Percentiles rank a stretch among this genome's conserved stretches.
These are phyloP conservation scores for Microbotryum saponariae DNA, from an alignment of 1,284 basidiomycete species.

Conservation along the genomic window DNA sequence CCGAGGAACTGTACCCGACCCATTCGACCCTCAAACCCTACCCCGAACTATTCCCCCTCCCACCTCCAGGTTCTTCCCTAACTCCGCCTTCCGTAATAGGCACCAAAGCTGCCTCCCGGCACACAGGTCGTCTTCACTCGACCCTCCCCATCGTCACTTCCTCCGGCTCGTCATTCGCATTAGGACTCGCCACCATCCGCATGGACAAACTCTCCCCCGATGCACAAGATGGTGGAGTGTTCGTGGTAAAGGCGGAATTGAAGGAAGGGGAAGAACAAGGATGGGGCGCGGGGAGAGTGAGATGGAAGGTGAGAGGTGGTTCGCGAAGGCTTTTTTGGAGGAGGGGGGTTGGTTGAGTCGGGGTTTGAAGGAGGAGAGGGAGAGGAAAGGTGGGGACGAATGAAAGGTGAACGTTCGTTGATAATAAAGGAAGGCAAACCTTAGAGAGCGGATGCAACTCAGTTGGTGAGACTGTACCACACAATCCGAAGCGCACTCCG, in stretches of 20 bases:
- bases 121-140: slow-evolving; percentile 32
- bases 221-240: slow-evolving; percentile 13
- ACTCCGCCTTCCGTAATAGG: slow-evolving; percentile 8
- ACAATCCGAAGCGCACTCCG: too few species aligned
- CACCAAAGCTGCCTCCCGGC: slow-evolving; percentile 15
- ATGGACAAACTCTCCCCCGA: slow-evolving; percentile 23
- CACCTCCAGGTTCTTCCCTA: slow-evolving; percentile 20
- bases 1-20: slow-evolving; percentile 16
- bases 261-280: slow-evolving; percentile 1
- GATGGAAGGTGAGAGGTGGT: slow-evolving; percentile 27
- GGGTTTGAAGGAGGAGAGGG: slow-evolving; percentile 20
- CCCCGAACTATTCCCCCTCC: slow-evolving; percentile 25
- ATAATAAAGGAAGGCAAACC: too few species aligned
- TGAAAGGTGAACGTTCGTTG: neutral
- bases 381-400: slow-evolving; percentile 9
- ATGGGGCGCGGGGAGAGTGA: slow-evolving; percentile 17
- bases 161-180: slow-evolving; percentile 13
- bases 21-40: slow-evolving; percentile 14
- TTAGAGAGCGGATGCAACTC: too few species aligned
- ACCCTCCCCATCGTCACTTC: slow-evolving; percentile 22
- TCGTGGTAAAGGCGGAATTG: slow-evolving; percentile 15
- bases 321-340: slow-evolving; percentile 25
- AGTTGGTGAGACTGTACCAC: too few species aligned
- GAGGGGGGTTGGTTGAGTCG: slow-evolving; percentile 20
- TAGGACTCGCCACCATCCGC: slow-evolving; percentile 31